Evolutionary conservation across 2,329 filamentous ascomycete genomes (phyloP).

Genomic region (Teratosphaeria pseudoeucalypti): DNA sequence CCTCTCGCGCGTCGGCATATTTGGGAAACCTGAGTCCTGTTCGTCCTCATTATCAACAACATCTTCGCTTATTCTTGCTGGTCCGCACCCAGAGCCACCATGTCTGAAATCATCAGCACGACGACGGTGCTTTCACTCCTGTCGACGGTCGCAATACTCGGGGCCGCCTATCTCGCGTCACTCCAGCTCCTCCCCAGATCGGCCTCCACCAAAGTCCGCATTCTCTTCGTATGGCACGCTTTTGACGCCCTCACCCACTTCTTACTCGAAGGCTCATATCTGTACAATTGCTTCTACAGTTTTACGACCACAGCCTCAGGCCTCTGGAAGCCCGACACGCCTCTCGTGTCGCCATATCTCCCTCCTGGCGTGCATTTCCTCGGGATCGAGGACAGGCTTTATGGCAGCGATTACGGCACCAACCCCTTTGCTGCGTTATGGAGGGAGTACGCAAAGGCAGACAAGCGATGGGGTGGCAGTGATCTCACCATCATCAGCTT

Average conservation of each 20-base stretch:
- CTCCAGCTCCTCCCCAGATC: conserved; percentile 41
- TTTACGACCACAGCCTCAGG: conserved; percentile 34
- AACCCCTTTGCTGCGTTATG: conserved; percentile 46
- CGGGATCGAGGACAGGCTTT: conserved; percentile 42
- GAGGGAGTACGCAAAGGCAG: conserved; percentile 58
- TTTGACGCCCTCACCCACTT: conserved; percentile 90
- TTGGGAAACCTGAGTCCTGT: not conserved
- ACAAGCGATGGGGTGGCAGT: conserved; percentile 48
- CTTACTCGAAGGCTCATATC: conserved; percentile 79
- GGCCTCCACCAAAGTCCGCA: conserved; percentile 34
- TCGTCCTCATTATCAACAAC: not conserved
- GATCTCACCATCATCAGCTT: conserved; percentile 50
- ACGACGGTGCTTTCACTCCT: conserved; percentile 47
- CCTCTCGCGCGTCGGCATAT: no score
- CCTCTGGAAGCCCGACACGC: conserved; percentile 6
- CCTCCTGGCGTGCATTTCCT: conserved; percentile 44
- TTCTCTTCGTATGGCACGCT: conserved; percentile 88
- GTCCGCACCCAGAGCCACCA: not conserved
- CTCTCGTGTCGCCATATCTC: conserved; percentile 29
- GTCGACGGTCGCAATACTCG: conserved; percentile 44
- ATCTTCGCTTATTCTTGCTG: not conserved
- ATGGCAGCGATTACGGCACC: conserved; percentile 49
- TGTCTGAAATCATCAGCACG: conserved; percentile 28
- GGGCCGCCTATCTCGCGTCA: conserved; percentile 42
- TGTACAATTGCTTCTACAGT: conserved; percentile 88